Evolutionary conservation across 2,329 filamentous ascomycete genomes (phyloP).

Genomic region (Cladosporium sp.): DNA sequence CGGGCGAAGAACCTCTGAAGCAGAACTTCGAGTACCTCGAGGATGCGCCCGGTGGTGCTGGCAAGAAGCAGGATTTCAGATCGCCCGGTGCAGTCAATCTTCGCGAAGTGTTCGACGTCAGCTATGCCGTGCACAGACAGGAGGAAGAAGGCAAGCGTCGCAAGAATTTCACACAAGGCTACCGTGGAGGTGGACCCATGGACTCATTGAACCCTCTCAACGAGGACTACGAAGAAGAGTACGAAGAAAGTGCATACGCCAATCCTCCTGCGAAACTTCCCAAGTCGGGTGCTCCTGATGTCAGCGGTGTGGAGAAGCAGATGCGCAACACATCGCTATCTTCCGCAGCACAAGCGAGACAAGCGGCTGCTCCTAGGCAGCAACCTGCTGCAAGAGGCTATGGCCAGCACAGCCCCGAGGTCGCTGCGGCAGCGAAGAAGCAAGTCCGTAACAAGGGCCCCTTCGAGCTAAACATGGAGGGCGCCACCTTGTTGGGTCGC

Average conservation of each 20-base stretch:
- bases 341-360: constrained; percentile 62
- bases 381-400: constrained; percentile 66
- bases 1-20: constrained; percentile 43
- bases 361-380: constrained; percentile 44
- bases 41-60: constrained; percentile 49
- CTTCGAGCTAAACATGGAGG: constrained; percentile 90
- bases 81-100: constrained; percentile 93
- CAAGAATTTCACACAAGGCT: constrained; percentile 75
- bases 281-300: constrained; percentile 58
- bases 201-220: constrained; percentile 65
- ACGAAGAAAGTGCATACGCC: constrained; percentile 59
- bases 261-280: constrained; percentile 65
- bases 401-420: constrained; percentile 81
- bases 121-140: constrained; percentile 95
- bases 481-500: constrained; percentile 82
- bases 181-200: constrained; percentile 64
- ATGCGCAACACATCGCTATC: constrained; percentile 80
- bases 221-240: constrained; percentile 62
- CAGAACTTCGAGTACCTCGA: constrained; percentile 55
- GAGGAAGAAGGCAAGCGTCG: constrained; percentile 93
- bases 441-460: constrained; percentile 77
- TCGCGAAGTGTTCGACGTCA: constrained; percentile 95
- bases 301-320: constrained; percentile 79
- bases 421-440: constrained; percentile 79
- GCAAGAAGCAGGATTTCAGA: constrained; percentile 76